Conservation (phyloP, 768 basidiomycete species). For the Psilocybe sp. region DNA sequence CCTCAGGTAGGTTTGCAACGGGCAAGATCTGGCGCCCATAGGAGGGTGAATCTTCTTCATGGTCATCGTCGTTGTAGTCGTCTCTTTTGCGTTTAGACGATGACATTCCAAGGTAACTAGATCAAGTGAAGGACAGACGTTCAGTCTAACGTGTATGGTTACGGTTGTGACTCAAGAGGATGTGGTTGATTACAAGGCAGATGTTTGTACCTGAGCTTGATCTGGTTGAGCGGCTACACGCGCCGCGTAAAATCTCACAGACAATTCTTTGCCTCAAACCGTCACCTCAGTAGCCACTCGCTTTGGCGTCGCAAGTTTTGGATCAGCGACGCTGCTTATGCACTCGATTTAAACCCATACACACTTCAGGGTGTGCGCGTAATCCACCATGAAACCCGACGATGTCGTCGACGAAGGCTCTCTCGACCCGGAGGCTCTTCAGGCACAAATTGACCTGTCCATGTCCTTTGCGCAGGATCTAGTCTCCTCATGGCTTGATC, state of each 20-base stretch:
- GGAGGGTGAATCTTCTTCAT: conserved; percentile 53
- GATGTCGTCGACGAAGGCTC: conserved; percentile 43
- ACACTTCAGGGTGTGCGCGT: background rate
- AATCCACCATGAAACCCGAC: conserved; percentile 19
- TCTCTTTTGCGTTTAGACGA: conserved; percentile 55
- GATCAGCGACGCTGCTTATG: too few relatives aligned
- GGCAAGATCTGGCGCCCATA: conserved; percentile 74
- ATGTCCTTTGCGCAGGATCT: conserved; percentile 75
- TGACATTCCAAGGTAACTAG: conserved; percentile 17
- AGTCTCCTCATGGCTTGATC: conserved; percentile 75
- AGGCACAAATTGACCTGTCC: conserved; percentile 80
- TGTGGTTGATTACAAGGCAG: background rate
- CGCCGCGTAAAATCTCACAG: too few relatives aligned
- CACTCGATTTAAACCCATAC: too few relatives aligned
- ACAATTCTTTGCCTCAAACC: too few relatives aligned
- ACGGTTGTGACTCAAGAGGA: too few relatives aligned
- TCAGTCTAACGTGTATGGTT: too few relatives aligned
- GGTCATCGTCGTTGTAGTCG: conserved; percentile 41
- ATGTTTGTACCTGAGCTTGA: too few relatives aligned
- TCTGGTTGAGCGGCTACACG: too few relatives aligned
- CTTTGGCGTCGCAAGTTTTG: too few relatives aligned
- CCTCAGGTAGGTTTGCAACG: conserved; percentile 72
- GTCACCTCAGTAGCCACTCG: too few relatives aligned
- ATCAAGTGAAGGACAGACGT: background rate
- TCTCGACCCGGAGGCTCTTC: conserved; percentile 64